phyloP scores from a whole-genome alignment of 2,329 filamentous ascomycete genomes.

The Nothophaeocryptopus gaeumannii region DNA sequence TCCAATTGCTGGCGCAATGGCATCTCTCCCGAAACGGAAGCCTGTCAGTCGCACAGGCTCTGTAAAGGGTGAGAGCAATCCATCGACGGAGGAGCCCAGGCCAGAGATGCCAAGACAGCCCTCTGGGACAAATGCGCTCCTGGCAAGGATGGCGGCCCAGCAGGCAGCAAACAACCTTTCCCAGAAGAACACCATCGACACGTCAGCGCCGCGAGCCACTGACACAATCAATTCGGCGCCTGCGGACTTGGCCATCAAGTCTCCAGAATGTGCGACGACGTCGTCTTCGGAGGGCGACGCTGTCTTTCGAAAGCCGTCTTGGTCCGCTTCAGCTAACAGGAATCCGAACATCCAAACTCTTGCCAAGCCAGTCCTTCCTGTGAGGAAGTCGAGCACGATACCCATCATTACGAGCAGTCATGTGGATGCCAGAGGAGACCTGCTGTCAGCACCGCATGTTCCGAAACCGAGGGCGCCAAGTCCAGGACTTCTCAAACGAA shows the following conservation, averaged over 20 bases:
- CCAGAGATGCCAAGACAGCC: constrained; percentile 7
- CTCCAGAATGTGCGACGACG: constrained; percentile 9
- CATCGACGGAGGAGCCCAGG: constrained; percentile 2
- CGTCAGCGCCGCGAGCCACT: constrained; percentile 6
- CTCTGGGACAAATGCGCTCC: constrained; percentile 15
- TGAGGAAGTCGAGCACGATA: constrained; percentile 14
- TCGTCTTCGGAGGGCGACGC: constrained; percentile 10
- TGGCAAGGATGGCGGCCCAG: constrained; percentile 23
- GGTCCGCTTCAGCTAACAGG: constrained; percentile 32
- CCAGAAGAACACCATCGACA: constrained; percentile 12
- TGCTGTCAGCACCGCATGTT: constrained; percentile 6
- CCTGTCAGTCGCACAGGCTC: constrained; percentile 14
- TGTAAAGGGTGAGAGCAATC: constrained; percentile 16
- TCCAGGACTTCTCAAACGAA: constrained; percentile 45
- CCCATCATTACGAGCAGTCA: constrained; percentile 14
- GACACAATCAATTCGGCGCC: background rate
- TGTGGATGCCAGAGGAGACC: constrained; percentile 2
- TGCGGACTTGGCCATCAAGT: constrained; percentile 11
- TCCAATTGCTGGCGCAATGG: background rate
- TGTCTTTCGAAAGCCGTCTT: constrained; percentile 34
- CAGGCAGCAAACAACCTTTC: constrained; percentile 20
- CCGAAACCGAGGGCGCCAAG: constrained; percentile 37
- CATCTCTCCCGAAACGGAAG: constrained; percentile 14
- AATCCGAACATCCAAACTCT: constrained; percentile 21
- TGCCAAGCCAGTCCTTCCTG: constrained; percentile 24